Base-by-base conservation (phyloP, 2,329 filamentous ascomycete species). In the Setomelanomma holmii region DNA sequence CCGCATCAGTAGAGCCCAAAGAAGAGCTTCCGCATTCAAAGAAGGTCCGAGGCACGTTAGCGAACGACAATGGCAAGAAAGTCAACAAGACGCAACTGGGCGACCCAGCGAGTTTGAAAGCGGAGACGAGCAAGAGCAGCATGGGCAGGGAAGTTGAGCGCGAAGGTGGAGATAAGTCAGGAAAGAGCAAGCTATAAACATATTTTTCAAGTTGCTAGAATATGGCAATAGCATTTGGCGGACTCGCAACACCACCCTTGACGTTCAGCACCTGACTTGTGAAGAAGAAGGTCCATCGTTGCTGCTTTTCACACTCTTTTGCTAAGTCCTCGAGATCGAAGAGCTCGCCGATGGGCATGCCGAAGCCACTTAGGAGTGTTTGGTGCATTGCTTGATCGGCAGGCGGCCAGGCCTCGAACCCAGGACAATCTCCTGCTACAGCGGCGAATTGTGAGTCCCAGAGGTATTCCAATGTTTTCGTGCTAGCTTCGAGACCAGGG, bases 311-410 rank as follows among this genome's bases (percentile, higher is more conserved):
- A 53, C 76, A 79, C 34, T 69, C 63, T 56, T 75, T 67, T 1
- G 67, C 66, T 40, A 80, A 54, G 1, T 56, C 67, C 48, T 80
- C 75, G 12, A 80, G 55, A 61, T 78, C 75, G 74, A 77, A 80
- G 30, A 80, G 61, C 52, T 80, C 79, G 1, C 78, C 78, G 44
- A 81, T 78, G 2, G 73, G 72, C 68, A 78, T 73, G 0, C 78
- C 78, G 22, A 77, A 77, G 35, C 78, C 51, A 22, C 68, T 62
- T 14, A 80, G 60, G 73, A 64, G 40, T 5, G 45, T 51, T 34
- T 56, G 60, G 70, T 80, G 78, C 35, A 78, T 48, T 3, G 45
- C 58, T 48, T 51, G 43, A 40, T 57, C 52, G 6, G 49, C 42
- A 7, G 50, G 66, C 36, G 65, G 65, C 66, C 66, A 56, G 2